Base-by-base conservation (phyloP, 345 rosid species). In the Rhizophora mangle region DNA sequence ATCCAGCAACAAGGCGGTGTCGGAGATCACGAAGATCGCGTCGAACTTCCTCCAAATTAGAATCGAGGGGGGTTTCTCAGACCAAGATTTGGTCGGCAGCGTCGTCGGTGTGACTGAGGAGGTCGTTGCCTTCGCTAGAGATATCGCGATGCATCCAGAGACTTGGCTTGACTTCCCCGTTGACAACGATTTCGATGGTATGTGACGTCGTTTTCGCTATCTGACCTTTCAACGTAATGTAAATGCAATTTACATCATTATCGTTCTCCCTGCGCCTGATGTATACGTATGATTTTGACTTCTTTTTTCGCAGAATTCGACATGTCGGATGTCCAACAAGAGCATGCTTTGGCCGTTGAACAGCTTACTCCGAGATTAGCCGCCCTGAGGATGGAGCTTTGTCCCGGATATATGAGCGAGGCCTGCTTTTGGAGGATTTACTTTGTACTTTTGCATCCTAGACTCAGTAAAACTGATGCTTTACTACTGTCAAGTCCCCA, bases 371-470 rank as follows among this genome's bases (percentile, higher is more conserved):
- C 96, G 5, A 86, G 93, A 80, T 81, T 96, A 77, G 88, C 91
- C 68, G 93, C 93, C 53, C 80, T 92, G 2, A 85, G 98, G 80
- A 82, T 90, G 59, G 98, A 92, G 61, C 89, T 96, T 70, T 96
- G 99, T 75, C 98, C 98, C 0, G 90, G 89, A 71, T 87, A 89
- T 82, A 90, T 96, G 98, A 90, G 83, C 69, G 96, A 87, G 54
- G 85, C 78, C 73, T 85, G 92, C 88, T 96, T 96, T 79, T 96
- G 99, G 98, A 92, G 89, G 86, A 90, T 96, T 53, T 96, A 96
- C 74, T 96, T 90, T 73, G 90, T 92, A n/a, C 96, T 96, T 82
- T 68, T 96, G 74, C 95, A 80, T 70, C 96, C 99, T n/a, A 80
- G 96, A 76, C 91, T 92, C 54, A 80, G 63, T 76, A 89, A 90